Conservation (phyloP, 2,329 filamentous ascomycete genomes). For the Cercospora sojina region DNA sequence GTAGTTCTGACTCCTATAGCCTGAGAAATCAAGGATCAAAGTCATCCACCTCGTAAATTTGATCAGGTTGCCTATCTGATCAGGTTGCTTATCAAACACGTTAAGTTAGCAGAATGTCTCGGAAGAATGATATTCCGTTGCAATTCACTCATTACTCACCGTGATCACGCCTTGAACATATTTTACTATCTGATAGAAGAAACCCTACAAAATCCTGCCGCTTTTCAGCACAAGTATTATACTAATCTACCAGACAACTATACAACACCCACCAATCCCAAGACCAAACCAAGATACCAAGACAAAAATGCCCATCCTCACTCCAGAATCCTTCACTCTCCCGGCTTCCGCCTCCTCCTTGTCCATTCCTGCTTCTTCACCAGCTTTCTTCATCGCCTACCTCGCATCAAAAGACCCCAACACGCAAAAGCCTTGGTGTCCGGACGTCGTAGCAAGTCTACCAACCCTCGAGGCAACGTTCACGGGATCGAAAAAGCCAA, state of each 20-base stretch:
- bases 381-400: conserved; percentile 25
- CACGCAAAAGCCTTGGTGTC: conserved; percentile 26
- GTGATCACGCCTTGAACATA: neutral
- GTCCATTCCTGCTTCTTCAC: neutral
- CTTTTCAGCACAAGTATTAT: neutral
- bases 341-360: neutral
- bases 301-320: neutral
- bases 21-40: no score
- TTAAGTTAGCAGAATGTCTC: neutral
- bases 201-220: neutral
- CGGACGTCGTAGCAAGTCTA: conserved; percentile 24
- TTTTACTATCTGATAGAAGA: neutral
- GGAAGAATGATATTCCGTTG: neutral
- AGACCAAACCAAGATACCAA: neutral
- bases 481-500: conserved; percentile 10
- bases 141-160: neutral
- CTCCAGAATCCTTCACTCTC: neutral
- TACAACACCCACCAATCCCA: neutral
- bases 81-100: no score
- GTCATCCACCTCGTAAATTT: no score
- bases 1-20: no score
- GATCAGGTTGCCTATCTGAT: no score
- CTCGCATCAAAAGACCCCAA: conserved; percentile 24
- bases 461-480: conserved; percentile 23
- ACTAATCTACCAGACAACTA: neutral